A percentile compares a stretch with the other conserved stretches of the same genome.
Evolutionary conservation across 1,284 basidiomycete species (phyloP).

Genomic region (Cerioporus squamosus): DNA sequence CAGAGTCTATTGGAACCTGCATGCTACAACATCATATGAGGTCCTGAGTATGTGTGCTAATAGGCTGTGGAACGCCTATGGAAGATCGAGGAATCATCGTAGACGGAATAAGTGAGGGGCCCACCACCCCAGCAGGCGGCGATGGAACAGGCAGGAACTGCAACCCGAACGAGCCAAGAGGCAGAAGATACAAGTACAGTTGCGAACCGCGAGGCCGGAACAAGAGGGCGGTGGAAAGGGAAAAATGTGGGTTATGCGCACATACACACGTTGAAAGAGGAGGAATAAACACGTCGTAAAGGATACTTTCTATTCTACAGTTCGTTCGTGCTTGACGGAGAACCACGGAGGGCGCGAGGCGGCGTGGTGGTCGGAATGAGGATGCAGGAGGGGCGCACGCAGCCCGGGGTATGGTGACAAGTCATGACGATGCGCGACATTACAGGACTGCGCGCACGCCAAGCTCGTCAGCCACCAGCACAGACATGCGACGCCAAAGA

Average conservation of each 20-base stretch:
- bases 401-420: constrained; percentile 20
- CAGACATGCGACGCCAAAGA: neutral
- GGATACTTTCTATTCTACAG: constrained; percentile 24
- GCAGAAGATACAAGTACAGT: neutral
- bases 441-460: constrained; percentile 4
- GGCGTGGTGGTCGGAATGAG: constrained; percentile 12
- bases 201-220: neutral
- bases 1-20: too few relatives aligned
- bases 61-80: too few relatives aligned
- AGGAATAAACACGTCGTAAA: constrained; percentile 13
- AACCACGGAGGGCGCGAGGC: constrained; percentile 1
- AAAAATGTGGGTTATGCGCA: neutral
- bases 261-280: neutral
- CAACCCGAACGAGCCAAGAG: too few relatives aligned
- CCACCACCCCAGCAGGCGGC: too few relatives aligned
- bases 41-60: too few relatives aligned
- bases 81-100: too few relatives aligned
- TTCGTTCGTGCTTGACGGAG: constrained; percentile 10
- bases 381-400: constrained; percentile 18
- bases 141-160: too few relatives aligned
- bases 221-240: neutral
- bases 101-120: too few relatives aligned
- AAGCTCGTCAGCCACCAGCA: neutral
- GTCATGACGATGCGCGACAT: constrained; percentile 4
- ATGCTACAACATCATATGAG: too few relatives aligned